Conservation (phyloP, 1,284 basidiomycete species). For the Cryptococcus sp. region DNA sequence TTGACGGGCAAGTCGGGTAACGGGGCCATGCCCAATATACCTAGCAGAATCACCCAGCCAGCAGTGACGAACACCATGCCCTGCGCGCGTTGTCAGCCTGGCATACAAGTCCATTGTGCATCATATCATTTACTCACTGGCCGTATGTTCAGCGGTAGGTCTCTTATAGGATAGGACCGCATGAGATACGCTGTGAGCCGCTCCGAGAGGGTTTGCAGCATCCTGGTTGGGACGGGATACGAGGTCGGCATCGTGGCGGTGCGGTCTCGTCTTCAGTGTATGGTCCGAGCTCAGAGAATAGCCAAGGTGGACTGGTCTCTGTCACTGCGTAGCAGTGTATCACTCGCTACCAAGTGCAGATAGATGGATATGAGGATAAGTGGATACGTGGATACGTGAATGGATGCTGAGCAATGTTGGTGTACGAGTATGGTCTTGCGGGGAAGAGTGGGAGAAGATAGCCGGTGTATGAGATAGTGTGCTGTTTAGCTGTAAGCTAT, state of each 20-base stretch:
- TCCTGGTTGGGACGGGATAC: slow-evolving; percentile 41
- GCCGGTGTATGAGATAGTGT: too few species aligned
- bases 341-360: too few species aligned
- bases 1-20: slow-evolving; percentile 47
- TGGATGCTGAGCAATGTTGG: too few species aligned
- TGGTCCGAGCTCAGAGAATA: too few species aligned
- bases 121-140: slow-evolving; percentile 34
- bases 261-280: neutral
- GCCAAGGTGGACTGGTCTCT: too few species aligned
- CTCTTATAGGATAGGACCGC: slow-evolving; percentile 41
- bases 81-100: slow-evolving; percentile 18
- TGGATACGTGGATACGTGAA: too few species aligned
- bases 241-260: slow-evolving; percentile 15
- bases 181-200: slow-evolving; percentile 30
- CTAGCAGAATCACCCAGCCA: slow-evolving; percentile 48
- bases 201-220: slow-evolving; percentile 37
- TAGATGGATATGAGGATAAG: too few species aligned
- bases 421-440: too few species aligned
- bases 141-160: slow-evolving; percentile 44
- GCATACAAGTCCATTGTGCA: neutral
- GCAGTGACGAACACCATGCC: slow-evolving; percentile 48
- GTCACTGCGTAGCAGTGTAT: too few species aligned
- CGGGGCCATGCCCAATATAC: slow-evolving; percentile 49
- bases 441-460: too few species aligned
- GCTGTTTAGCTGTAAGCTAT: too few species aligned